Percentiles rank a stretch among this genome's conserved stretches.
These are phyloP conservation scores for Tulasnella calospora DNA, from an alignment of 768 basidiomycete genomes.

Conservation along the genomic window DNA sequence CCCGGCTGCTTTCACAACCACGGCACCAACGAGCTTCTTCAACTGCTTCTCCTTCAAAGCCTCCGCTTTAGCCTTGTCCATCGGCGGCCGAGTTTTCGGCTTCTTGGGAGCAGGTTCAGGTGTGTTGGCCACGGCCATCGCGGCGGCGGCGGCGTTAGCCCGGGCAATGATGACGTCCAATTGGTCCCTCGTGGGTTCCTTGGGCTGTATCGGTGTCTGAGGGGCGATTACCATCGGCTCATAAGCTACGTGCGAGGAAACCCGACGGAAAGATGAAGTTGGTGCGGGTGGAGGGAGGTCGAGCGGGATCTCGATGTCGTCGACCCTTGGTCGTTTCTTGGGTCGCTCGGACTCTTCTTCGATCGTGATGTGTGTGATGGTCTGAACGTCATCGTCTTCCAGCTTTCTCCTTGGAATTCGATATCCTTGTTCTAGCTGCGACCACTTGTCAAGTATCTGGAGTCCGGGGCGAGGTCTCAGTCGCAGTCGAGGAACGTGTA, in stretches of 20 bases:
- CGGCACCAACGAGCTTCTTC: slow-evolving; percentile 74
- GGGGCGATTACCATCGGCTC: neutral
- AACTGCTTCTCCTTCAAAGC: slow-evolving; percentile 62
- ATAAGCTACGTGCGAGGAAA: slow-evolving; percentile 1
- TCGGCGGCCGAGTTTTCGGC: slow-evolving; percentile 20
- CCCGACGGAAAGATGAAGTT: neutral
- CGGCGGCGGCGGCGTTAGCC: slow-evolving; percentile 35
- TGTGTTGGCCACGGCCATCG: slow-evolving; percentile 26
- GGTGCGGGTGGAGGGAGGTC: slow-evolving; percentile 10
- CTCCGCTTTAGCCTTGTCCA: slow-evolving; percentile 20
- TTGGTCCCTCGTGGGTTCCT: slow-evolving; percentile 29
- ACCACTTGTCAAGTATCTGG: slow-evolving; percentile 79
- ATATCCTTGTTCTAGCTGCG: slow-evolving; percentile 65
- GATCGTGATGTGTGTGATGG: slow-evolving; percentile 32
- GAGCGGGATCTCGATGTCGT: slow-evolving; percentile 31
- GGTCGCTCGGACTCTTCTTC: slow-evolving; percentile 29
- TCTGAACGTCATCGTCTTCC: slow-evolving; percentile 32
- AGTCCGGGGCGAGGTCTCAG: neutral
- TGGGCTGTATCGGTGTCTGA: slow-evolving; percentile 19
- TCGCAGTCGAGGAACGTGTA: neutral
- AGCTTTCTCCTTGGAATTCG: slow-evolving; percentile 74
- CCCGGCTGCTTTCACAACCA: slow-evolving; percentile 90
- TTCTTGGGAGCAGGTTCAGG: slow-evolving; percentile 45
- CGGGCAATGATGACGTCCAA: slow-evolving; percentile 40
- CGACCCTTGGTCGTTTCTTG: slow-evolving; percentile 25